A percentile compares a stretch with the other conserved stretches of the same genome.
These are phyloP conservation scores for Coniochaeta sp. DNA, from an alignment of 2,329 filamentous ascomycete genomes.

Conservation along the genomic window DNA sequence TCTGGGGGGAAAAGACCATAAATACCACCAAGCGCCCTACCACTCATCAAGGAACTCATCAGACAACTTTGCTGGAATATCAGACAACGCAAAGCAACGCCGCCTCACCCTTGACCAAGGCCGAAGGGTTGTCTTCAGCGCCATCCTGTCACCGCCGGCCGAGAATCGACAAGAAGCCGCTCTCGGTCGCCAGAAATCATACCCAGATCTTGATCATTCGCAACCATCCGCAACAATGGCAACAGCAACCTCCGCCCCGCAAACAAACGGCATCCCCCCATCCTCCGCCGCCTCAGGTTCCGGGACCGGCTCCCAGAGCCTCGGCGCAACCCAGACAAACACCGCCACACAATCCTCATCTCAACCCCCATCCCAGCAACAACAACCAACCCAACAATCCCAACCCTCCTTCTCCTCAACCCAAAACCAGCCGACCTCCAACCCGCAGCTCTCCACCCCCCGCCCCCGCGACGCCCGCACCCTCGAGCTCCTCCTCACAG, in stretches of 20 bases:
- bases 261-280: slow-evolving; percentile 46
- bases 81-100: neutral
- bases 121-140: neutral
- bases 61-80: neutral
- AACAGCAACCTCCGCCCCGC: slow-evolving; percentile 28
- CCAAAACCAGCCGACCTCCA: slow-evolving; percentile 6
- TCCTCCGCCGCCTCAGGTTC: slow-evolving; percentile 19
- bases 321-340: slow-evolving; percentile 11
- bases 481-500: slow-evolving; percentile 71
- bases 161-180: neutral
- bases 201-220: neutral
- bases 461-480: slow-evolving; percentile 73
- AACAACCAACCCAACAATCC: slow-evolving; percentile 11
- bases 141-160: neutral
- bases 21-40: slow-evolving; percentile 2
- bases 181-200: neutral
- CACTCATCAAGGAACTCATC: neutral
- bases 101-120: neutral
- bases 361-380: slow-evolving; percentile 3
- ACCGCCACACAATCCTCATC: slow-evolving; percentile 10
- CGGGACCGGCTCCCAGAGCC: slow-evolving; percentile 10
- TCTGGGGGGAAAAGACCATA: neutral
- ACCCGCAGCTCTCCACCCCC: slow-evolving; percentile 29
- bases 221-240: slow-evolving; percentile 4
- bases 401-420: slow-evolving; percentile 4